Base-by-base conservation (phyloP, 805 yeast species). In the Scheffersomyces stipitis region DNA sequence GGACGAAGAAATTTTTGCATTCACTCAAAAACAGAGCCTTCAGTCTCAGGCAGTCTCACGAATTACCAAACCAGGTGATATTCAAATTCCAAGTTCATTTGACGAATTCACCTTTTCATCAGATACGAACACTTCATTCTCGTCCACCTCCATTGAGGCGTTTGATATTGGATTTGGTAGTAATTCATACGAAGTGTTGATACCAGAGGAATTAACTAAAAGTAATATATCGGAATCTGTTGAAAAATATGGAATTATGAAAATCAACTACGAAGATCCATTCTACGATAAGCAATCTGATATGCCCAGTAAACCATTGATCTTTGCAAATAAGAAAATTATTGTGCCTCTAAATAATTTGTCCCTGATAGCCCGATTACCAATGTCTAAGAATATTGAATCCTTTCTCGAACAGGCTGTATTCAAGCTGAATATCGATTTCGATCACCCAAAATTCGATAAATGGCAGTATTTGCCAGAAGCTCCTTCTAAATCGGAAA, bases 251-350 rank as follows among this genome's bases (percentile, higher is more conserved):
- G 81, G 80, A 0, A 47, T 72, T 10, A 71, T 84, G 2, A 69
- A 73, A 44, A 58, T 77, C 10, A 71, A 78, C 10, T 82, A 83
- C 51, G 39, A 48, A 1, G 83, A 77, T 43, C 95, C 96, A 0
- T 78, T 62, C 45, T 90, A 78, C 47, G 73, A 80, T 18, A 69
- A 73, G 12, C 47, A 65, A 0, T 49, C 57, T 1, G 90, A 86
- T 46, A 62, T 74, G 5, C 81, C 66, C 9, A n/a, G 77, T 2
- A 49, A 57, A 4, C 81, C 91, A 0, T 74, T 83, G 37, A 58
- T 76, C 1, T 81, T 78, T 58, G 90, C 90, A 1, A 90, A 89
- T 4, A 78, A 72, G 42, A 77, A 74, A 45, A 79, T 80, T 42
- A 62, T 60, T 1, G 58, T 85, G 1, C 69, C 68, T 1, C 46